Percentiles rank a stretch among this genome's conserved stretches.
phyloP scores from a whole-genome alignment of 2,329 filamentous ascomycete species.

The Neocucurbitaria cava region DNA sequence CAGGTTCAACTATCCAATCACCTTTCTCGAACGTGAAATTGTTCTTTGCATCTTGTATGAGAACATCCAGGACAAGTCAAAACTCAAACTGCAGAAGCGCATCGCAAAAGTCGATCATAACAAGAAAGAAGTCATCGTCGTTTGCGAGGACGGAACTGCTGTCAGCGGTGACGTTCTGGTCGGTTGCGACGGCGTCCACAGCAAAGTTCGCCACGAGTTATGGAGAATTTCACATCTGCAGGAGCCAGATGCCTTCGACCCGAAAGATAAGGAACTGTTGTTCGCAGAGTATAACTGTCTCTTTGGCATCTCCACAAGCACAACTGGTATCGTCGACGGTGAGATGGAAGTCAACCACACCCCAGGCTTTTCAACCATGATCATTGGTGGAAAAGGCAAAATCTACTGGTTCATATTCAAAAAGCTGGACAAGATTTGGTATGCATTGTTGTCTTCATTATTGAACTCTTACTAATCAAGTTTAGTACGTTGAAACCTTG shows the following conservation, averaged over 20 bases:
- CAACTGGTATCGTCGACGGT: constrained; percentile 3
- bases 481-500: constrained; percentile 7
- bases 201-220: constrained; percentile 15
- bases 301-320: constrained; percentile 16
- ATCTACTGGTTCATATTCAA: constrained; percentile 42
- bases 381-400: constrained; percentile 20
- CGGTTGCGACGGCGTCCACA: constrained; percentile 22
- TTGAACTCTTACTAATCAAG: neutral
- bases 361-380: constrained; percentile 7
- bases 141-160: constrained; percentile 12
- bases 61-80: constrained; percentile 21
- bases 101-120: constrained; percentile 13
- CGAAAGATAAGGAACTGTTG: constrained; percentile 6
- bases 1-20: constrained; percentile 11
- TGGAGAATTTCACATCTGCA: constrained; percentile 12
- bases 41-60: constrained; percentile 16
- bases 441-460: neutral
- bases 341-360: constrained; percentile 11
- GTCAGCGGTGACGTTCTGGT: constrained; percentile 15
- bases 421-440: constrained; percentile 22
- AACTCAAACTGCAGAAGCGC: constrained; percentile 7
- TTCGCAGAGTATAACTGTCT: constrained; percentile 20
- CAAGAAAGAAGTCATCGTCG: constrained; percentile 10
- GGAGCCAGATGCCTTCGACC: constrained; percentile 5
- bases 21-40: constrained; percentile 18